A percentile compares a stretch with the other conserved stretches of the same genome.
Evolutionary conservation across 257 asterid species (phyloP).

Genomic region (Nicotiana knightiana): DNA sequence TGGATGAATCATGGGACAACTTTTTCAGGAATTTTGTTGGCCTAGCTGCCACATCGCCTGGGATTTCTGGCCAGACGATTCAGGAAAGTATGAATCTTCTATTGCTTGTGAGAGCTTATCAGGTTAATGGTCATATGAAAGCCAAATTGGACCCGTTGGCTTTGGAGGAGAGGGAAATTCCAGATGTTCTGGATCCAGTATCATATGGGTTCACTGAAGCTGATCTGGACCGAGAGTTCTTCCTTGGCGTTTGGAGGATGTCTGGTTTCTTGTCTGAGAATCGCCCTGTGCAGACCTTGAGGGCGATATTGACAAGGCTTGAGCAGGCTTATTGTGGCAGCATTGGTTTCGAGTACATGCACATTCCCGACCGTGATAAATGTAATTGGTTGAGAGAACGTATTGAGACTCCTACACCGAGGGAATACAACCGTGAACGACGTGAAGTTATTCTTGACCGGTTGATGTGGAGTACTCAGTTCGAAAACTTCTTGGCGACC

Average conservation of each 20-base stretch:
- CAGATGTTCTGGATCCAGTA: constrained; percentile 85
- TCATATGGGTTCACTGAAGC: constrained; percentile 88
- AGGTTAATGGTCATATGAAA: constrained; percentile 95
- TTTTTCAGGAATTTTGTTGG: constrained; percentile 94
- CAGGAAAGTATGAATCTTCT: constrained; percentile 93
- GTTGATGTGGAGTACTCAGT: constrained; percentile 85
- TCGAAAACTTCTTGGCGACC: constrained; percentile 91
- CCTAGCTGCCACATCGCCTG: constrained; percentile 84
- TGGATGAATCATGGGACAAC: constrained; percentile 97
- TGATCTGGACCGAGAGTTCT: constrained; percentile 93
- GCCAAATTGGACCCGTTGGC: constrained; percentile 85
- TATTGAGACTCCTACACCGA: constrained; percentile 83
- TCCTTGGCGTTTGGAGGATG: constrained; percentile 93
- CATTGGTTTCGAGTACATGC: constrained; percentile 95
- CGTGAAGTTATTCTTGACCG: constrained; percentile 95
- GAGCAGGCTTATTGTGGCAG: constrained; percentile 96
- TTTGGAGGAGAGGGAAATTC: constrained; percentile 67
- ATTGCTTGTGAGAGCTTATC: constrained; percentile 94
- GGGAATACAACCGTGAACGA: constrained; percentile 58
- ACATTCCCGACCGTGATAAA: constrained; percentile 84
- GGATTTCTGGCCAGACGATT: constrained; percentile 93
- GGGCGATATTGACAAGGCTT: constrained; percentile 76
- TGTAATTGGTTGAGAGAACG: constrained; percentile 97
- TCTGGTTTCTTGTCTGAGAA: constrained; percentile 92
- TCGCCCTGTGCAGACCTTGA: constrained; percentile 92